Evolutionary conservation across 306 rosid species (phyloP), one percentile per base, ranked within the genome.

Genomic region (Luffa acutangula): DNA sequence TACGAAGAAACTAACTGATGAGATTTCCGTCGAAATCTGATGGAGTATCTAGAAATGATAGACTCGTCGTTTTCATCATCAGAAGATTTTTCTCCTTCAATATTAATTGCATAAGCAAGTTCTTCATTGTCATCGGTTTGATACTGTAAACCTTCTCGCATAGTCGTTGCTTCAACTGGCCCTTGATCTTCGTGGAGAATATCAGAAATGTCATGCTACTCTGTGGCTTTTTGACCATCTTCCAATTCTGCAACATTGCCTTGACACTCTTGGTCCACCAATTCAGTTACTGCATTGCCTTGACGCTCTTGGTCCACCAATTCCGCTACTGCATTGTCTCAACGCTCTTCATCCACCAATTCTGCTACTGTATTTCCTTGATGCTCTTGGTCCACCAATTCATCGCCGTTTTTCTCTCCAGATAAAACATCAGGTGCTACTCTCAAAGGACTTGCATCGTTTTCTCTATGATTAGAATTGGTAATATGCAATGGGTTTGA

Each of bases 1-100:
- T 72, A 73, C 33, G 77, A 73, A 73, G 77, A 73, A 83, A 86
- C 92, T 85, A 84, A 89, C 93, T 25, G 37, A 25, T 59, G 84
- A 8, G 10, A 48, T 75, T 57, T 42, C 33, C 36, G 77, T 78
- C 48, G 82, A 36, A 77, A 31, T 74, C 86, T 77, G 72, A 71
- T 8, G 78, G 84, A 63, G 49, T 83, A 87, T 72, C 80, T 75
- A 79, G 85, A 80, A 84, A 53, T 56, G 53, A 46, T 78, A 75
- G 75, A 81, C 71, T 81, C 80, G 9, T 78, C 67, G 67, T 21
- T 36, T 54, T 79, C 82, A 59, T 74, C 85, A 79, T 87, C 73
- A 76, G 85, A 80, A 80, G 62, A 73, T 42, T 57, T 76, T 67
- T 59, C 85, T 21, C 77, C 53, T 77, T 64, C 81, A 78, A 58